Evolutionary conservation across 257 asterid species (phyloP).

Genomic region (Cordia subcordata): DNA sequence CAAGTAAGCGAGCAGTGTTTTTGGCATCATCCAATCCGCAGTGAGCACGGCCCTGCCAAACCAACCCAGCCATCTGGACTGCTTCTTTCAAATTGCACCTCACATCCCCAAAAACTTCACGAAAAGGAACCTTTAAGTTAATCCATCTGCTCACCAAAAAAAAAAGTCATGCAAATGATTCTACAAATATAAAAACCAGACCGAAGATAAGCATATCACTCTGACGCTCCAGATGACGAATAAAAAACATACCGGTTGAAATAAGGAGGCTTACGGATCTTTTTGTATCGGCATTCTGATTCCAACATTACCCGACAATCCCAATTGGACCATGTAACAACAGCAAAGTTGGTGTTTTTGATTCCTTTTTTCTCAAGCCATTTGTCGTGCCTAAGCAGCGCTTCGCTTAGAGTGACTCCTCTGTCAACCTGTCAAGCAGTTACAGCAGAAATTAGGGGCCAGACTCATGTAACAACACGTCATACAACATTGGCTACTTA

Average conservation of each 20-base stretch:
- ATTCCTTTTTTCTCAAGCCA: conserved; percentile 86
- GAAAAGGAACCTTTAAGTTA: conserved; percentile 78
- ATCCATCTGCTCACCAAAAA: conserved; percentile 67
- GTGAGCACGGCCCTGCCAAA: conserved; percentile 93
- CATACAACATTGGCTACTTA: neutral
- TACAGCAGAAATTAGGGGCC: neutral
- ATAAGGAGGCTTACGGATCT: conserved; percentile 76
- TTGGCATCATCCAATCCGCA: conserved; percentile 93
- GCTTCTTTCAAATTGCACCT: conserved; percentile 85
- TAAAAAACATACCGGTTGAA: conserved; percentile 54
- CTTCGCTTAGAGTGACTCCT: conserved; percentile 78
- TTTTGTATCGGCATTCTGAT: conserved; percentile 82
- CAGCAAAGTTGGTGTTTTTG: conserved; percentile 71
- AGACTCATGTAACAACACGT: neutral
- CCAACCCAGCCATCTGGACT: conserved; percentile 73
- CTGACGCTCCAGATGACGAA: neutral
- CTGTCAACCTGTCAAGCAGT: conserved; percentile 55
- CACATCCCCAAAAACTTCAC: conserved; percentile 63
- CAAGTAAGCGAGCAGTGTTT: conserved; percentile 77
- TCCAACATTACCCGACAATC: conserved; percentile 96
- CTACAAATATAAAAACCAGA: neutral
- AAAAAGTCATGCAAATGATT: neutral
- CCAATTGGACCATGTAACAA: conserved; percentile 96
- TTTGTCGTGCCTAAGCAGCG: conserved; percentile 76
- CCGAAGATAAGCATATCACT: neutral